These are phyloP conservation scores for Cryptosporidium parvum DNA, from an alignment of 169 alveolate species.

Conservation along the genomic window DNA sequence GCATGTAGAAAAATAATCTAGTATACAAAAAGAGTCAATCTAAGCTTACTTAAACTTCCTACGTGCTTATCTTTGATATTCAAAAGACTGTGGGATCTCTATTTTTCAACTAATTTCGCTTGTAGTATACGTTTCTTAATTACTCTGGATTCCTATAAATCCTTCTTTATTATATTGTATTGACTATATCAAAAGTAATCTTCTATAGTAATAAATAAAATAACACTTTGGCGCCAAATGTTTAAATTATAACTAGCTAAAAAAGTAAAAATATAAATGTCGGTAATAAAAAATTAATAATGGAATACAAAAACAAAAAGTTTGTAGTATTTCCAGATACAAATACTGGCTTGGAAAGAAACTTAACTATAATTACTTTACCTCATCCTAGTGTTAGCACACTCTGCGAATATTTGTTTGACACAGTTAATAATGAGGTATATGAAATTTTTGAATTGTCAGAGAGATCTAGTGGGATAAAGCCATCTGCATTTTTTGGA, in stretches of 20 bases:
- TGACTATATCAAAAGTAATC: no score
- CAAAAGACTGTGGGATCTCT: background rate
- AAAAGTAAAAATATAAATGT: background rate
- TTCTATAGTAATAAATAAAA: no score
- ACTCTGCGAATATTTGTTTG: conserved; percentile 44
- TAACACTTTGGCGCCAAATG: background rate
- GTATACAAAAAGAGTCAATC: background rate
- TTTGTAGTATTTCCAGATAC: conserved; percentile 31
- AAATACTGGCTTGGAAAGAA: conserved; percentile 1
- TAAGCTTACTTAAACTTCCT: background rate
- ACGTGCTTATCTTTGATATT: background rate
- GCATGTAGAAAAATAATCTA: background rate
- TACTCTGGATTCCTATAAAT: background rate
- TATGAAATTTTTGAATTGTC: conserved; percentile 38
- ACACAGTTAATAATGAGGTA: background rate
- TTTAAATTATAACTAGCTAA: background rate
- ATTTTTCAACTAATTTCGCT: no score
- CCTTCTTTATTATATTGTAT: background rate
- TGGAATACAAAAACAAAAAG: conserved; percentile 23
- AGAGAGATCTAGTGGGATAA: conserved; percentile 37
- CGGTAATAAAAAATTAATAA: background rate
- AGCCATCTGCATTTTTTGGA: conserved; percentile 51
- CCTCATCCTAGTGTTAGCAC: conserved; percentile 39
- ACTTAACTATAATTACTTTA: background rate
- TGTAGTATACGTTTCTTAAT: no score